Percentiles rank a stretch among this genome's conserved stretches.
Evolutionary conservation across 1,284 basidiomycete species (phyloP).

Genomic region (Mycena citricolor): DNA sequence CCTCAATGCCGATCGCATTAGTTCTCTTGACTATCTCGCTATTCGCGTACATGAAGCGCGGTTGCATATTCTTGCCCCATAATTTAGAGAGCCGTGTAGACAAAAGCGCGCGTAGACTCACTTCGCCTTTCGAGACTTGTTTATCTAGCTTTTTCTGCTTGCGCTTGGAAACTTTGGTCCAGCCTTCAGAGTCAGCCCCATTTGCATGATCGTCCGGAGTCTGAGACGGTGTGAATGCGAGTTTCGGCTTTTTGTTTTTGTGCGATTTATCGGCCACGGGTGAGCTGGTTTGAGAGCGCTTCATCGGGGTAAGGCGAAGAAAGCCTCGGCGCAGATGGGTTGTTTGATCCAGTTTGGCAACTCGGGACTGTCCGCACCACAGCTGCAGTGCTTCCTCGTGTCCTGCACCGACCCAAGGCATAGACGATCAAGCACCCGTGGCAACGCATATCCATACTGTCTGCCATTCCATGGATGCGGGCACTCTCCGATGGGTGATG

Average conservation of each 20-base stretch:
- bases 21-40: conserved; percentile 70
- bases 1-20: conserved; percentile 74
- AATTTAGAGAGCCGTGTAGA: conserved; percentile 23
- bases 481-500: no score
- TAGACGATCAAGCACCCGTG: no score
- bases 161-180: conserved; percentile 76
- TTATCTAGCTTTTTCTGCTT: conserved; percentile 75
- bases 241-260: conserved; percentile 21
- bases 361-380: no score
- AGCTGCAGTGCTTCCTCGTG: no score
- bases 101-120: no score
- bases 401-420: no score
- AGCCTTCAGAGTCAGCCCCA: conserved; percentile 40
- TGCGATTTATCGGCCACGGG: conserved; percentile 16
- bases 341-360: neutral
- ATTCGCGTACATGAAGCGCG: conserved; percentile 79
- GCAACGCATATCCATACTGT: no score
- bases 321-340: neutral
- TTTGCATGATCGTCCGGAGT: conserved; percentile 22
- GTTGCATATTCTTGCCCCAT: conserved; percentile 50
- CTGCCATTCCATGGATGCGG: no score
- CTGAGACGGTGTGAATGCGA: no score
- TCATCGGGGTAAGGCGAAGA: conserved; percentile 14
- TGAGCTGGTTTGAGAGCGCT: conserved; percentile 15
- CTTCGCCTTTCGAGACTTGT: conserved; percentile 54